Evolutionary conservation across 75 land plant species (phyloP), one percentile per base, ranked within the genome.

Genomic region (Picea sitchensis): DNA sequence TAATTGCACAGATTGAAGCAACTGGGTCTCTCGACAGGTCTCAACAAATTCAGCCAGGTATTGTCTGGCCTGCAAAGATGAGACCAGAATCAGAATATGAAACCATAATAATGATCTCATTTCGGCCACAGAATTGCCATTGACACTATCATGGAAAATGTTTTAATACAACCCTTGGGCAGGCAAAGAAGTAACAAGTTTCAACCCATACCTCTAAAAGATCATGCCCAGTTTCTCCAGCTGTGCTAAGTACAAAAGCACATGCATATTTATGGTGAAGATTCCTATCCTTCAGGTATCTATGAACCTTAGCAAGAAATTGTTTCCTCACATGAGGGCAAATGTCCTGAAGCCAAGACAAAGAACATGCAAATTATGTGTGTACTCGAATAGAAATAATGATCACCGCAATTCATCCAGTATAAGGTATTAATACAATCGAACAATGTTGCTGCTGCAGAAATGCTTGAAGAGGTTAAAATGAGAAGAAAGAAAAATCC

Each of bases 231-330:
- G 88, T 75, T 63, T 73, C 65, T 32, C 68, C 88, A 63, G 59
- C 31, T 15, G 80, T 84, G 83, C 76, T 79, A 30, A 91, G 78
- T 61, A 91, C 76, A 78, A 92, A 87, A 13, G 91, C 88, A 90
- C 93, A 91, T 21, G 93, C 99, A 92, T 94, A 96, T 85, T 92
- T 94, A 30, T 78, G 84, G 81, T 92, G 88, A 82, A 96, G 73
- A 75, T 83, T 69, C 61, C 86, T 82, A 51, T 94, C 93, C 79
- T 93, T 96, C 73, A 91, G 78, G 75, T 92, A 96, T 65, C 90
- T 95, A 80, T 92, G 86, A 54, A 94, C 82, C 80, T 96, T 96
- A 74, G 34, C 76, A 31, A 91, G 86, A 64, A 94, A 90, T 20
- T 80, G 41, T 76, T 90, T 93, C 87, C 89, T 89, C 36, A 84